phyloP scores from a whole-genome alignment of 2,329 filamentous ascomycete species.

The Aspergillus uvarum region DNA sequence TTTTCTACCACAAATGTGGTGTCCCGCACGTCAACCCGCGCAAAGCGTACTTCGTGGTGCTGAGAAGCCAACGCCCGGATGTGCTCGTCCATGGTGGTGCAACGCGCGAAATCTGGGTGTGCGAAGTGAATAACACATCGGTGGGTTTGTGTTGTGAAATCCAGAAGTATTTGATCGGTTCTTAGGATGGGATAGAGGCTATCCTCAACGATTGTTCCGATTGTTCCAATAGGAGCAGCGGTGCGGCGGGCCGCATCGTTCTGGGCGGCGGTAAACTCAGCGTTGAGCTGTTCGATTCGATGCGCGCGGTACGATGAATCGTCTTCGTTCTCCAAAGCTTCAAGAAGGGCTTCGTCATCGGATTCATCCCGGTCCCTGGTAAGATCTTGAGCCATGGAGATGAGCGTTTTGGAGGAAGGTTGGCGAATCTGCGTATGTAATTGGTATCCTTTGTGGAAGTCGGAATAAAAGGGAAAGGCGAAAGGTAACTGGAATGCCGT shows the following conservation, averaged over 20 bases:
- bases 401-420: neutral
- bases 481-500: too few species aligned
- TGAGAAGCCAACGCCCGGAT: constrained; percentile 47
- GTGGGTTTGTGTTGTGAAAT: constrained; percentile 59
- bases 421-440: neutral
- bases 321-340: constrained; percentile 54
- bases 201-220: constrained; percentile 26
- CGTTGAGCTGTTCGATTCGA: constrained; percentile 60
- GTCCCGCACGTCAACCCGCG: constrained; percentile 46
- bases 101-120: constrained; percentile 63
- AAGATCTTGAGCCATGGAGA: constrained; percentile 18
- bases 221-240: constrained; percentile 16
- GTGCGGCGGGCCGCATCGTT: constrained; percentile 26
- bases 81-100: constrained; percentile 61
- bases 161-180: constrained; percentile 58
- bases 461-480: too few species aligned
- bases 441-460: neutral
- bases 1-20: constrained; percentile 51
- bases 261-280: constrained; percentile 54
- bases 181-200: constrained; percentile 39
- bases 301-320: constrained; percentile 57
- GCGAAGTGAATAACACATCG: constrained; percentile 63
- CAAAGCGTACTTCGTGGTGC: constrained; percentile 47
- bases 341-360: constrained; percentile 60
- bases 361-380: constrained; percentile 36